Evolutionary conservation across 108 stramenopile genomes (phyloP).

Genomic region (Aurantiochytrium sp.): DNA sequence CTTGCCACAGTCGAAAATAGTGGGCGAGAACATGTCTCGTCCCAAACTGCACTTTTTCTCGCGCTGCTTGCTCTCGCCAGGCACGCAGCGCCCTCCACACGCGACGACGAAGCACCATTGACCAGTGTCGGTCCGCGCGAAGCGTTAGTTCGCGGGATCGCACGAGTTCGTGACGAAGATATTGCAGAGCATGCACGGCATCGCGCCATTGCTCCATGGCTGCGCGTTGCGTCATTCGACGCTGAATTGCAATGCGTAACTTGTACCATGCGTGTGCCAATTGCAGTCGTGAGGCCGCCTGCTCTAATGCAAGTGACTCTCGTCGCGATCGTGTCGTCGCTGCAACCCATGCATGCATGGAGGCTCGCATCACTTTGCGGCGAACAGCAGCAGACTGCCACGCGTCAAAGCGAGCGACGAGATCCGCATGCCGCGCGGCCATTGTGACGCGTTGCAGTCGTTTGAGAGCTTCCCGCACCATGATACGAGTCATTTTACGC

Average conservation of each 20-base stretch:
- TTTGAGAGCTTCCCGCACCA: no score
- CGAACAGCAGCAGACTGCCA: no score
- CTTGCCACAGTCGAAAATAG: neutral
- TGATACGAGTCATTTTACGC: no score
- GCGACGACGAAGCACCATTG: neutral
- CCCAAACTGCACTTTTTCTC: neutral
- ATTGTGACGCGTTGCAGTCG: no score
- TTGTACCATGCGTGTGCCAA: no score
- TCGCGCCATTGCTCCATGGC: neutral
- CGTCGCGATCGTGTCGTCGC: no score
- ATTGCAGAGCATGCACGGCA: neutral
- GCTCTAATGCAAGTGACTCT: no score
- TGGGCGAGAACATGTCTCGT: neutral
- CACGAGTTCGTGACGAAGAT: neutral
- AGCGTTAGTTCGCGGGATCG: neutral
- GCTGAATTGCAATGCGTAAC: neutral
- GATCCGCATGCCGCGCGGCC: no score
- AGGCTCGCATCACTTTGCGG: no score
- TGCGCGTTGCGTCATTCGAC: neutral
- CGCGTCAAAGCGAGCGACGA: no score
- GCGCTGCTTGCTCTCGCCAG: neutral
- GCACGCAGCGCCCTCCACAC: neutral
- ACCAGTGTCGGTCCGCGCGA: neutral
- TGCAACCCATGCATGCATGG: no score
- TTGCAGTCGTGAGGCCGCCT: no score